These are phyloP conservation scores for Rhizophagus prolifer DNA, from an alignment of 192 early-diverging fungal genomes.

Conservation along the genomic window DNA sequence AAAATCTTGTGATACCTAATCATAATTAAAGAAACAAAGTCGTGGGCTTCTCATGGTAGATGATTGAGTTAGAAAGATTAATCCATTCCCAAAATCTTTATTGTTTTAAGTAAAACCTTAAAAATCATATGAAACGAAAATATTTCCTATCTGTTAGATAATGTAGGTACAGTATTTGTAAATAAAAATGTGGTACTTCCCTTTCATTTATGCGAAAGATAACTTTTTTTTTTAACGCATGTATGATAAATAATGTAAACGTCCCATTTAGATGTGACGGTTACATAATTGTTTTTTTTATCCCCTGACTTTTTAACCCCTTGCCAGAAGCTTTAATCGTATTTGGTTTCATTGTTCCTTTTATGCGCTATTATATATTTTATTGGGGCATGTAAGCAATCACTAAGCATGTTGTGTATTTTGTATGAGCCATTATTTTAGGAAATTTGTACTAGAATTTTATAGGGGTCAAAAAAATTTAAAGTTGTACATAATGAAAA, in stretches of 20 bases:
- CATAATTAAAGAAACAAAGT: too few species aligned
- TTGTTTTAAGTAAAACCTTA: too few species aligned
- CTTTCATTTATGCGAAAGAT: too few species aligned
- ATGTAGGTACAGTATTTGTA: too few species aligned
- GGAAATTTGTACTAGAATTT: neutral
- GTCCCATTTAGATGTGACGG: too few species aligned
- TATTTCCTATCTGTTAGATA: neutral
- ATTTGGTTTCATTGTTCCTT: neutral
- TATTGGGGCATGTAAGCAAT: too few species aligned
- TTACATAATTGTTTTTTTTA: too few species aligned
- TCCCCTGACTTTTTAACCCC: too few species aligned
- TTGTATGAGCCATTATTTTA: neutral
- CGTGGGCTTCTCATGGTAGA: neutral
- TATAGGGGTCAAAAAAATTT: neutral
- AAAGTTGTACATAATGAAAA: neutral
- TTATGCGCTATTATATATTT: neutral
- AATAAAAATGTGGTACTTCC: too few species aligned
- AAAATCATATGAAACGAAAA: too few species aligned
- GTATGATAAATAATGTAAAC: neutral
- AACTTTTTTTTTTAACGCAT: neutral
- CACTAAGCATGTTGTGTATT: neutral
- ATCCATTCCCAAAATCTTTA: neutral
- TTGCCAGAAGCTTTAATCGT: too few species aligned
- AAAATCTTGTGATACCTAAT: neutral
- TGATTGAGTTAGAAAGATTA: neutral